These are phyloP conservation scores for Allium cepa DNA, from an alignment of 106 monocot species.

Conservation along the genomic window DNA sequence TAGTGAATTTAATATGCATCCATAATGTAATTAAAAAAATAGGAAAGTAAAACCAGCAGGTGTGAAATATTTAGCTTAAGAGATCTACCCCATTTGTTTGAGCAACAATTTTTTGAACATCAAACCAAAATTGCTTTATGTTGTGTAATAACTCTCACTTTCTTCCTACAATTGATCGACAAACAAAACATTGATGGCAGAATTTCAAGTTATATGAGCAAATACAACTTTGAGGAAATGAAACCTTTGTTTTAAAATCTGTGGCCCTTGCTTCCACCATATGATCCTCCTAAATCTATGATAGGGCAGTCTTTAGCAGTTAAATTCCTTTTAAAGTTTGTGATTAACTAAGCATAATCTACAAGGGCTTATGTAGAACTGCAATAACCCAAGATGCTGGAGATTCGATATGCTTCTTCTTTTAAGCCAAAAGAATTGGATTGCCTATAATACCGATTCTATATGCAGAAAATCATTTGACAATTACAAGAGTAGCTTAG, in stretches of 20 bases:
- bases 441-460: no score
- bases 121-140: constrained; percentile 21
- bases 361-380: constrained; percentile 27
- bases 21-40: not conserved
- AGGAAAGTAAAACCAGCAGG: constrained; percentile 11
- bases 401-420: constrained; percentile 14
- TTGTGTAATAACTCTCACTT: constrained; percentile 19
- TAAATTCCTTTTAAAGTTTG: constrained; percentile 16
- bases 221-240: not conserved
- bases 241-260: not conserved
- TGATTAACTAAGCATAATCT: constrained; percentile 19
- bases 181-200: constrained; percentile 15
- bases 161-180: constrained; percentile 7
- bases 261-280: constrained; percentile 19
- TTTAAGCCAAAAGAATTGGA: not conserved
- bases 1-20: not conserved
- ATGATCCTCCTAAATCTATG: constrained; percentile 21
- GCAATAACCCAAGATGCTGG: constrained; percentile 24
- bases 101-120: constrained; percentile 8
- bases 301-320: constrained; percentile 15
- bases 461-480: no score
- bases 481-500: no score
- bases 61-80: constrained; percentile 20
- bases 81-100: constrained; percentile 1
- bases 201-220: not conserved